Base-by-base conservation (phyloP, 139 green algal genomes). In the Auxenochlorella protothecoides region DNA sequence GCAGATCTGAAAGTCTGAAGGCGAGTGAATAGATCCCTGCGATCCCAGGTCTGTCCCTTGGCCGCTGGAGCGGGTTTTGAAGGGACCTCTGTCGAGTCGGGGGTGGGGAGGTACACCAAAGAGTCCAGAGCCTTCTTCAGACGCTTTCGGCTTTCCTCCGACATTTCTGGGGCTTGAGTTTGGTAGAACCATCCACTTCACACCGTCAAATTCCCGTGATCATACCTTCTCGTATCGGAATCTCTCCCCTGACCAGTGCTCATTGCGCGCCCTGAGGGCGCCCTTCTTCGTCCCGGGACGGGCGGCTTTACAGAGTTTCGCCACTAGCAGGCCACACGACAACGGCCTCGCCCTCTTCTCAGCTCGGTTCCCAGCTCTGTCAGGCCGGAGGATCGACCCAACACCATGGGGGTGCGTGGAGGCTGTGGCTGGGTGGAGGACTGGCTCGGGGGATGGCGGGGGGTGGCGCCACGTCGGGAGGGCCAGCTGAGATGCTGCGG, bases 1-100 rank as follows among this genome's bases (percentile, higher is more conserved):
- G 76, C 69, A 8, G 83, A 59, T 27, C 78, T 80, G 73, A 87
- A 93, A 11, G 79, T 92, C n/a, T 81, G 76, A n/a, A 93, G 71
- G 4, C 87, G 83, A 3, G 69, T 61, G 14, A 88, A 85, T 13
- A 93, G 73, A 64, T 90, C 87, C 3, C 63, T 74, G 13, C 88
- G 76, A 59, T 88, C 83, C 88, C 88, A 93, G 3, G 80, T 75
- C 44, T 85, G 68, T 3, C 72, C 79, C 13, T 66, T 55, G 59
- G 51, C 55, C 2, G 61, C 44, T 5, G 9, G 15, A 5, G 5
- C 8, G 15, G 27, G 27, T 44, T 44, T 44, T 44, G 27, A 44
- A 44, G 27, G 57, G 57, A 62, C 57, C 57, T 11, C 57, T 62
- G 9, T 44, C 10, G 66, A 65, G 56, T 77, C 68, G 5, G 82